Evolutionary conservation across 169 alveolate species (phyloP).

Genomic region (Plasmodium adleri): DNA sequence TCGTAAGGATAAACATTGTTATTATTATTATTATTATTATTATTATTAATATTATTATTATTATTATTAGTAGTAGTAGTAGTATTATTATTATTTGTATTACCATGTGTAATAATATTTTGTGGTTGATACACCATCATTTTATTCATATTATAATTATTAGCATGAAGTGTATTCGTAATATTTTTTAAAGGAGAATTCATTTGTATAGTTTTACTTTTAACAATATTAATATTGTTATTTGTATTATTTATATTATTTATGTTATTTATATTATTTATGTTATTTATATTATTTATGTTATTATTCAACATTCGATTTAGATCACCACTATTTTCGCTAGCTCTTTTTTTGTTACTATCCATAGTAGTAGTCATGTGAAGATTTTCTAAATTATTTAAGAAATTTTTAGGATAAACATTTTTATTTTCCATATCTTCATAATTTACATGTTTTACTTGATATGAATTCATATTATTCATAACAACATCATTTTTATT

Average conservation of each 20-base stretch:
- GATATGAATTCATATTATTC: slow-evolving; percentile 27
- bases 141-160: slow-evolving; percentile 19
- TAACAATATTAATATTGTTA: slow-evolving; percentile 20
- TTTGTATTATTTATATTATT: slow-evolving; percentile 1
- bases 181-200: slow-evolving; percentile 6
- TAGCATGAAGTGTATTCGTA: background rate
- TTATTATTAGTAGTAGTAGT: background rate
- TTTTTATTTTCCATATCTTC: slow-evolving; percentile 18
- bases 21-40: background rate
- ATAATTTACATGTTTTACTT: slow-evolving; percentile 6
- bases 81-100: background rate
- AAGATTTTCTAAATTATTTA: slow-evolving; percentile 1
- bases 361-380: slow-evolving; percentile 2
- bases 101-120: background rate
- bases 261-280: background rate
- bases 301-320: slow-evolving; percentile 15
- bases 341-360: background rate
- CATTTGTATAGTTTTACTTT: slow-evolving; percentile 2
- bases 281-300: slow-evolving; percentile 1
- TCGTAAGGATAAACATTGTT: background rate
- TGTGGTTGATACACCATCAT: too few relatives aligned
- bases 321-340: slow-evolving; percentile 17
- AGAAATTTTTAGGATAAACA: background rate
- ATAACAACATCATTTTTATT: slow-evolving; percentile 23
- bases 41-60: background rate